These are phyloP conservation scores for Delitschia confertaspora DNA, from an alignment of 495 filamentous ascomycete genomes.

Conservation along the genomic window DNA sequence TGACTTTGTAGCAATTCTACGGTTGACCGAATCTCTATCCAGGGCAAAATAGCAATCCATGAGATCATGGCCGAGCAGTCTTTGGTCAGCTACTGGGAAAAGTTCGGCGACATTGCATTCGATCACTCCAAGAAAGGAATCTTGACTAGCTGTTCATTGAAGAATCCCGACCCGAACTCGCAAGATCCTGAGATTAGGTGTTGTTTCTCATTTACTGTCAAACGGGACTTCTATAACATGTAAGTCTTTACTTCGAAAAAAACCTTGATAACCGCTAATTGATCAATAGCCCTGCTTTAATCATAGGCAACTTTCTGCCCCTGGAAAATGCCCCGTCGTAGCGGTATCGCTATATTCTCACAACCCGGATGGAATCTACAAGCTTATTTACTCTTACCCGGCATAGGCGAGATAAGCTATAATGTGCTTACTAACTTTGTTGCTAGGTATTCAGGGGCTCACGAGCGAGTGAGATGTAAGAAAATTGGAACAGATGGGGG, in stretches of 20 bases:
- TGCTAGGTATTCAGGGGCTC: too few relatives aligned
- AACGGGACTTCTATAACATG: constrained; percentile 93
- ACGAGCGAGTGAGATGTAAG: too few relatives aligned
- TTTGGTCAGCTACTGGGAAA: constrained; percentile 96
- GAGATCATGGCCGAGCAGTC: constrained; percentile 92
- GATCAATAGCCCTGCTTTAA: constrained; percentile 66
- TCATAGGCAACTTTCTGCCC: constrained; percentile 93
- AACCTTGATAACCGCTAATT: constrained; percentile 4
- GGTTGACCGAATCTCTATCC: neutral
- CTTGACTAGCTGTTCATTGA: constrained; percentile 85
- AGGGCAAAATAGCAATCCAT: constrained; percentile 93
- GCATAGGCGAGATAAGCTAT: too few relatives aligned
- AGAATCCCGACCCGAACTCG: constrained; percentile 67
- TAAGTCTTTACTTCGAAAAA: constrained; percentile 41
- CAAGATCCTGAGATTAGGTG: constrained; percentile 71
- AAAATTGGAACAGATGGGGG: too few relatives aligned
- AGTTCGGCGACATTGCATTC: constrained; percentile 97
- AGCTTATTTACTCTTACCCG: too few relatives aligned
- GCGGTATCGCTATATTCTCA: too few relatives aligned
- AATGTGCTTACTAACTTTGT: too few relatives aligned
- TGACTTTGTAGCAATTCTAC: neutral
- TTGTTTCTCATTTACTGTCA: constrained; percentile 96
- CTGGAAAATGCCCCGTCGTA: constrained; percentile 8
- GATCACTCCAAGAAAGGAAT: constrained; percentile 94
- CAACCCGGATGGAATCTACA: too few relatives aligned